Base-by-base conservation (phyloP, 768 basidiomycete species). In the Hirschioporus abietinus region DNA sequence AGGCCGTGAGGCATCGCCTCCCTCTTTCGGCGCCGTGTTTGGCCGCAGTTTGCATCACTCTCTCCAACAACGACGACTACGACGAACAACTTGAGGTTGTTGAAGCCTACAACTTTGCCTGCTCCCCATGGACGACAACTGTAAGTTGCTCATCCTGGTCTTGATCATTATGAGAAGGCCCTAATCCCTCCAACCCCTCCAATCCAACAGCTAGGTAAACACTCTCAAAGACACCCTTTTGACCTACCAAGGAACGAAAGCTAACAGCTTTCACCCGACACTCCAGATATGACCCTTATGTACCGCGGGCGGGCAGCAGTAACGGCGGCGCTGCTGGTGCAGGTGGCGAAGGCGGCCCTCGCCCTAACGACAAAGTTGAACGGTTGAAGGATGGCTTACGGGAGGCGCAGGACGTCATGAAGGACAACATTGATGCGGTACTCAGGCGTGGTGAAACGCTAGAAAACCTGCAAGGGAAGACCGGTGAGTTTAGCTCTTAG, bases 341-440 rank as follows among this genome's bases (percentile, higher is more conserved):
- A 15, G 42, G 42, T 52, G 60, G 60, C 20, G 60, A 34, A 25
- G 60, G 60, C 15, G 24, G 25, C 60, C 30, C 60, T 2, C 24
- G 30, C 30, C 60, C 60, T 34, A 25, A 25, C 25, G 60, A 34
- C 30, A 34, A 34, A 34, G 30, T 25, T 34, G 24, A 25, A 25
- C 24, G 60, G 17, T 25, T 34, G 24, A 34, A 25, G 30, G 60
- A 61, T 34, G 30, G 24, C 23, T 34, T 25, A 34, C 85, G 84
- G n/a, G 95, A 99, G 79, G 98, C 98, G 71, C 94, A 99, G 76
- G 91, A 93, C 76, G 95, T 98, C 74, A 99, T 99, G 97, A 85
- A 93, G 75, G 94, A 97, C 71, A 99, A 99, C 78, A 98, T 99
- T 74, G 92, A 89, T 68, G 93, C 94, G 78, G 94, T 96, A 20